Base-by-base conservation (phyloP, 83 land plant species). In the Larix sibirica region DNA sequence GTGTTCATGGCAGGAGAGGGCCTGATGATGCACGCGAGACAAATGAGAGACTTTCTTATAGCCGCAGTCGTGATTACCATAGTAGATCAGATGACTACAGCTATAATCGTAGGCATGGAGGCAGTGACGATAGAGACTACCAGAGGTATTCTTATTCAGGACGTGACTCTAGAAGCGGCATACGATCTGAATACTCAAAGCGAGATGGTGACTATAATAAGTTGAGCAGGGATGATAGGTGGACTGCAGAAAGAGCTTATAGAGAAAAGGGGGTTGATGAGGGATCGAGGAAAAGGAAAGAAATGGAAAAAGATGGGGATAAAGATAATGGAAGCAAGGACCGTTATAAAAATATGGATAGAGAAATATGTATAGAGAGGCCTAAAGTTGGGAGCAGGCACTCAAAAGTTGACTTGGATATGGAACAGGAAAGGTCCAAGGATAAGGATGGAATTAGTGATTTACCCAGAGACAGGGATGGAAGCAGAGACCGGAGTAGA, bases 111-210 rank as follows among this genome's bases (percentile, higher is more conserved):
- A 86, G 86, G 50, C 62, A 83, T 83, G 84, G 38, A 13, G 89
- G 91, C 79, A 89, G 83, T 2, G 88, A 81, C 44, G 89, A 90
- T 3, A 87, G 87, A 60, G 75, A 56, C 62, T 75, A 82, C 69
- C 28, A 80, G 5, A 85, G 82, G 69, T 75, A 70, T 31, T 80
- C 89, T 83, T 83, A 86, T 38, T 83, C 91, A 81, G 81, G 66
- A 60, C 82, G 86, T 26, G 88, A 89, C 1, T 81, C 89, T 73
- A 88, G 87, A 50, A 85, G 26, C 73, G 62, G 81, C 24, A 40
- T 18, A 77, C 64, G 68, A 68, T 79, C 80, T 66, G 84, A 81
- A 71, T 21, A 75, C 82, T 13, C 65, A 4, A 86, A 80, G 44
- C 73, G 74, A 10, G 90, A 88, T 44, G 76, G 47, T 70, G 87